A percentile compares a stretch with the other conserved stretches of the same genome.
Conservation (phyloP, 164 flowering plant species). For the Magnolia sinica region DNA sequence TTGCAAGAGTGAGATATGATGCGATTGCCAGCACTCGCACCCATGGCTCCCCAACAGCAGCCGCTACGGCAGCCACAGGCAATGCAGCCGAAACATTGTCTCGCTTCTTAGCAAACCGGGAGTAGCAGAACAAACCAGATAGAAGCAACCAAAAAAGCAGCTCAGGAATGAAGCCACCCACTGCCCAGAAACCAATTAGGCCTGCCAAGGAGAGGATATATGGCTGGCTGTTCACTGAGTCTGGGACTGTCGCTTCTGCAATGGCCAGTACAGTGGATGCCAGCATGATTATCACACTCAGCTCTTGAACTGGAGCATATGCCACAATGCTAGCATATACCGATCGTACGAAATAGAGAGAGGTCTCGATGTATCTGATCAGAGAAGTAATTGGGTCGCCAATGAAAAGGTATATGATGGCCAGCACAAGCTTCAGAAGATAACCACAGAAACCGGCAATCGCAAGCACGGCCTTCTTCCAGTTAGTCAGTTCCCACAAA, state of each 20-base stretch:
- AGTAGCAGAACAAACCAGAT: conserved; percentile 47
- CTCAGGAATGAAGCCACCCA: conserved; percentile 54
- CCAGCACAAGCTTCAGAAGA: conserved; percentile 52
- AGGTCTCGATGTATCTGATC: conserved; percentile 49
- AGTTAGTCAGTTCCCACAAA: conserved; percentile 73
- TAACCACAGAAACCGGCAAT: conserved; percentile 42
- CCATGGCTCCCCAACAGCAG: conserved; percentile 87
- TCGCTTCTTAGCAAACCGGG: conserved; percentile 40
- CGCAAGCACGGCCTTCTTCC: conserved; percentile 47
- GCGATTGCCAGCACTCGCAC: conserved; percentile 48
- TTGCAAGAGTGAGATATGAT: conserved; percentile 59
- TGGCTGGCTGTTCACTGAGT: conserved; percentile 53
- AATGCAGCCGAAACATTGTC: conserved; percentile 65
- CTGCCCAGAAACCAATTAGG: conserved; percentile 64
- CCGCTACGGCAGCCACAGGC: conserved; percentile 76
- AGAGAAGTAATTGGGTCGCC: conserved; percentile 63
- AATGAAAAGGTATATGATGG: conserved; percentile 52
- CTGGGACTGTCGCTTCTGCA: conserved; percentile 63
- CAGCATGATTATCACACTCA: conserved; percentile 51
- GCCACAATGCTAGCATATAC: conserved; percentile 67
- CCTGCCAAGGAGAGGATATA: conserved; percentile 65
- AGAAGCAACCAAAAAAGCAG: conserved; percentile 69
- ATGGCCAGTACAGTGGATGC: conserved; percentile 66
- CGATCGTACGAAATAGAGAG: conserved; percentile 48
- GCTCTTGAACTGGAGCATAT: conserved; percentile 70